Conservation (phyloP, 83 land plant genomes). For the Picea abies region DNA sequence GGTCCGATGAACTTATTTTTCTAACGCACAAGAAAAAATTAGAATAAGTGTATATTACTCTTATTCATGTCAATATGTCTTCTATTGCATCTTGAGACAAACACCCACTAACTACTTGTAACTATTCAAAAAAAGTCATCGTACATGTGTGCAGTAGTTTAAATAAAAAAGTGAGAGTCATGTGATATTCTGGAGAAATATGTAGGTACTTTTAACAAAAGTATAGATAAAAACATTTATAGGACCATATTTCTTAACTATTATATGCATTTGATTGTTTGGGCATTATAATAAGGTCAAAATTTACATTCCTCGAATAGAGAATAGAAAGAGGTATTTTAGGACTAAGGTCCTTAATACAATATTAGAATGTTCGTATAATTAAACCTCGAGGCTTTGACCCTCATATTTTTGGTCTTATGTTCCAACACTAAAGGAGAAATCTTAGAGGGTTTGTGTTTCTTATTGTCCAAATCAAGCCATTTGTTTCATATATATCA, state of each 20-base stretch:
- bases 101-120: too few relatives aligned
- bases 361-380: conserved; percentile 28
- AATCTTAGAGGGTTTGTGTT: conserved; percentile 12
- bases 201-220: too few relatives aligned
- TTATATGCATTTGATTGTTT: conserved; percentile 18
- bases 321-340: not conserved
- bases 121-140: too few relatives aligned
- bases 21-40: too few relatives aligned
- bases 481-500: conserved; percentile 36
- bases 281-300: conserved; percentile 22
- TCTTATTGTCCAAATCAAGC: conserved; percentile 37
- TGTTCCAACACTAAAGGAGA: conserved; percentile 33
- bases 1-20: conserved; percentile 12
- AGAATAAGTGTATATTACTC: too few relatives aligned
- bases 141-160: too few relatives aligned
- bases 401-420: conserved; percentile 32
- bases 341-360: not conserved
- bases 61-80: too few relatives aligned
- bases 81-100: too few relatives aligned
- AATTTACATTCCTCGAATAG: conserved; percentile 37
- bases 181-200: too few relatives aligned
- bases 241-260: conserved; percentile 25
- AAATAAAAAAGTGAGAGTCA: too few relatives aligned
- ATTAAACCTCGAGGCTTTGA: conserved; percentile 25
- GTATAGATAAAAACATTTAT: conserved; percentile 23